Percentiles rank a stretch among this genome's conserved stretches.
Evolutionary conservation across 23 red algal species (phyloP).

Genomic region (Cyanidium caldarium): DNA sequence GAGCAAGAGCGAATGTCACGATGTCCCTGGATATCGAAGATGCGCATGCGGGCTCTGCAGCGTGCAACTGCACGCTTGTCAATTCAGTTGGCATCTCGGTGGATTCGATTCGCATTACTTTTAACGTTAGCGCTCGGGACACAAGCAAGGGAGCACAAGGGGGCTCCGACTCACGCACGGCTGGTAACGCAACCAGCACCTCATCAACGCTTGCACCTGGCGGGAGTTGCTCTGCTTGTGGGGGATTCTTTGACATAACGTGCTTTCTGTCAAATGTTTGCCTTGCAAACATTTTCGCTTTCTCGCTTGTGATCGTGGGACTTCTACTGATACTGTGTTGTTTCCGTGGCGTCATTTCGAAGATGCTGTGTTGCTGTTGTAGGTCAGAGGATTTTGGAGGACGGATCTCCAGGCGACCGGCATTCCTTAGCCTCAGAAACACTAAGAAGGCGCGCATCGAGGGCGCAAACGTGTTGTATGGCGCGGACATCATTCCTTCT

Average conservation of each 20-base stretch:
- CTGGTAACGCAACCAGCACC: constrained; percentile 1
- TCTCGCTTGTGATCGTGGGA: not conserved
- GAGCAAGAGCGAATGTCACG: not conserved
- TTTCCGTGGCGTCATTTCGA: not conserved
- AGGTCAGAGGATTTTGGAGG: too few species aligned
- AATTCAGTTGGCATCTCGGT: constrained; percentile 15
- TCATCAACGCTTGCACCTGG: not conserved
- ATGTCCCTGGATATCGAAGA: constrained; percentile 9
- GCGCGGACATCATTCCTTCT: too few species aligned
- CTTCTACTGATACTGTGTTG: constrained; percentile 4
- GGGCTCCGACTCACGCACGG: not conserved
- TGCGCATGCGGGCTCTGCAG: not conserved
- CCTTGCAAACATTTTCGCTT: constrained; percentile 15
- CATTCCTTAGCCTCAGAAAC: too few species aligned
- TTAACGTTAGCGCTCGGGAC: not conserved
- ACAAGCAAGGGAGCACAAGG: constrained; percentile 8
- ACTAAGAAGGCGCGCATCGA: too few species aligned
- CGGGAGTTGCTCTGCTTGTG: constrained; percentile 1
- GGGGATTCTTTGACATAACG: constrained; percentile 12
- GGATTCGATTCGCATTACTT: not conserved
- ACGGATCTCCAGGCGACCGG: too few species aligned
- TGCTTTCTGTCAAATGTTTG: constrained; percentile 20
- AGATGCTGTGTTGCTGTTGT: not conserved
- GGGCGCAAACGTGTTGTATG: too few species aligned
- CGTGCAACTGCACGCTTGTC: constrained; percentile 8